Evolutionary conservation across 2,329 filamentous ascomycete genomes (phyloP).

Genomic region (Fusarium xyrophilum): DNA sequence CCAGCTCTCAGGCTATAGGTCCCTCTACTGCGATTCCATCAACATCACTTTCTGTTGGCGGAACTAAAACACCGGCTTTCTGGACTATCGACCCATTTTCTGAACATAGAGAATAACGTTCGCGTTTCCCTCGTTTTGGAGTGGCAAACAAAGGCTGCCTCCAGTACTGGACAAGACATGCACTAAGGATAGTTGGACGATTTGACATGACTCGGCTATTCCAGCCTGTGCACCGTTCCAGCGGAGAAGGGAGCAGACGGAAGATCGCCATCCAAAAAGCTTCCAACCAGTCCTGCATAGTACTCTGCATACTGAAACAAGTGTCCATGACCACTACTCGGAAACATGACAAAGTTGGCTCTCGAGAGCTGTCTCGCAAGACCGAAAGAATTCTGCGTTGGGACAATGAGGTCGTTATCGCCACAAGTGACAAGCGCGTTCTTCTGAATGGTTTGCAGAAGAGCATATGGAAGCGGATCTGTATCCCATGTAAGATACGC

Average conservation of each 20-base stretch:
- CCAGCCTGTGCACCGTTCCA: no score
- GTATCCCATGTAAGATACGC: not conserved
- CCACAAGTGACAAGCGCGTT: not conserved
- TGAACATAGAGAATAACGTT: no score
- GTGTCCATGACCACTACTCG: not conserved
- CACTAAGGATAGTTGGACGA: no score
- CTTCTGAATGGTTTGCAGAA: not conserved
- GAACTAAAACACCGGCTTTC: no score
- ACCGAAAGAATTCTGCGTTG: not conserved
- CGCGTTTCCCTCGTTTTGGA: no score
- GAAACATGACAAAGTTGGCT: not conserved
- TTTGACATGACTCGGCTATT: no score
- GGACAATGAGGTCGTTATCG: not conserved
- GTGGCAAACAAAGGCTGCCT: no score
- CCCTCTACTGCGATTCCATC: no score
- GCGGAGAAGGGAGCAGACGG: accelerated
- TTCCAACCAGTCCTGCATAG: not conserved
- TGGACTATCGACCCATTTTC: no score
- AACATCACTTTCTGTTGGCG: no score
- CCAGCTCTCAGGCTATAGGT: no score
- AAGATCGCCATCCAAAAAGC: accelerated
- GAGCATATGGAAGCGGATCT: not conserved
- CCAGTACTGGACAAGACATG: no score
- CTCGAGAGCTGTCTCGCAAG: not conserved
- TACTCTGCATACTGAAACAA: not conserved